A percentile compares a stretch with the other conserved stretches of the same genome.
phyloP scores from a whole-genome alignment of 164 flowering plant species.

The Stephania cephalantha region DNA sequence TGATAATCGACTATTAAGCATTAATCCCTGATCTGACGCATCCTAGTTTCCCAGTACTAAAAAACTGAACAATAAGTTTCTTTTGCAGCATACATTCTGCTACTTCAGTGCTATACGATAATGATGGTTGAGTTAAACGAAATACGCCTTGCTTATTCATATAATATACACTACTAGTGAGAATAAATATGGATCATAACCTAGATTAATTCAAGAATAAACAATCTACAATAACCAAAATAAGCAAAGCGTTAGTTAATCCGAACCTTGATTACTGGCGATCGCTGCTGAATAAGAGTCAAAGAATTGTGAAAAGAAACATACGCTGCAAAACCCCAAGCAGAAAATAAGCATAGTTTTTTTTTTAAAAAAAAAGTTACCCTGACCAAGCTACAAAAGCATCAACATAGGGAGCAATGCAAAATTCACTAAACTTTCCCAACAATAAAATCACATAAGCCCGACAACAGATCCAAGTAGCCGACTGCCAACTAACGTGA shows the following conservation, averaged over 20 bases:
- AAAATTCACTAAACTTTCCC: neutral
- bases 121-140: no score
- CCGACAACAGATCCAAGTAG: no score
- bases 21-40: no score
- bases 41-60: no score
- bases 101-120: no score
- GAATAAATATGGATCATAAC: neutral
- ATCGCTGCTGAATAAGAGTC: slow-evolving; percentile 74
- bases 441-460: neutral
- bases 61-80: no score
- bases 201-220: neutral
- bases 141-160: no score
- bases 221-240: neutral
- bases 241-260: neutral
- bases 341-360: neutral
- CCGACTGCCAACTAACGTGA: no score
- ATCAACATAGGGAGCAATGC: neutral
- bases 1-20: neutral
- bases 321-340: slow-evolving; percentile 48
- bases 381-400: neutral
- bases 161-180: neutral
- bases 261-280: slow-evolving; percentile 71
- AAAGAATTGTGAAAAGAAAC: slow-evolving; percentile 41
- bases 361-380: neutral
- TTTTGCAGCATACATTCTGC: no score